Conservation (phyloP, 495 filamentous ascomycete genomes). For the Aeminium ludgeri region DNA sequence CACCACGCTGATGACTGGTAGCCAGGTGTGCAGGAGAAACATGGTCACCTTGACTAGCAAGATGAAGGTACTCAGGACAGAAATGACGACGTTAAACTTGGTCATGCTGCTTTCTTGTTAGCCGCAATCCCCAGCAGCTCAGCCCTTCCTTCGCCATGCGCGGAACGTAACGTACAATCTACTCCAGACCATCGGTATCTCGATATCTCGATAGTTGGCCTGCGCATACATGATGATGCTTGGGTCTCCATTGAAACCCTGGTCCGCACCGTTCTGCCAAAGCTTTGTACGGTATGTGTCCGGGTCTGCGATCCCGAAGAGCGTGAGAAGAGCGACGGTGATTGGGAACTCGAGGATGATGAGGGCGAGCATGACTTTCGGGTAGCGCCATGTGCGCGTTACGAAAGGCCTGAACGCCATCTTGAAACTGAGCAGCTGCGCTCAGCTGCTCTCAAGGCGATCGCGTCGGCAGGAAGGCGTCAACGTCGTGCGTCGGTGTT, state of each 20-base stretch:
- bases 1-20: constrained; percentile 46
- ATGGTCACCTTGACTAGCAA: constrained; percentile 47
- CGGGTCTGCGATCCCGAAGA: constrained; percentile 69
- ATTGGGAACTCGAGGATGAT: constrained; percentile 53
- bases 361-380: constrained; percentile 44
- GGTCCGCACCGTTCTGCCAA: constrained; percentile 65
- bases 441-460: no score
- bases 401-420: constrained; percentile 3
- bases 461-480: no score
- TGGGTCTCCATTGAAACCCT: constrained; percentile 73
- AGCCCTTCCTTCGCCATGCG: constrained; percentile 1
- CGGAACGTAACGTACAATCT: constrained; percentile 42
- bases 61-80: constrained; percentile 55
- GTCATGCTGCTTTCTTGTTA: constrained; percentile 40
- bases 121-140: neutral
- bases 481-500: no score
- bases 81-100: constrained; percentile 65
- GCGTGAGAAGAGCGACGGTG: constrained; percentile 51
- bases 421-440: no score
- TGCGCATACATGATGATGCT: constrained; percentile 53
- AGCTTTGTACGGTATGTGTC: constrained; percentile 61
- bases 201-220: constrained; percentile 53
- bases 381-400: constrained; percentile 45
- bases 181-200: constrained; percentile 65
- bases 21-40: constrained; percentile 55